These are phyloP conservation scores for Talaromyces sp. DNA, from an alignment of 2,329 filamentous ascomycete species.

Conservation along the genomic window DNA sequence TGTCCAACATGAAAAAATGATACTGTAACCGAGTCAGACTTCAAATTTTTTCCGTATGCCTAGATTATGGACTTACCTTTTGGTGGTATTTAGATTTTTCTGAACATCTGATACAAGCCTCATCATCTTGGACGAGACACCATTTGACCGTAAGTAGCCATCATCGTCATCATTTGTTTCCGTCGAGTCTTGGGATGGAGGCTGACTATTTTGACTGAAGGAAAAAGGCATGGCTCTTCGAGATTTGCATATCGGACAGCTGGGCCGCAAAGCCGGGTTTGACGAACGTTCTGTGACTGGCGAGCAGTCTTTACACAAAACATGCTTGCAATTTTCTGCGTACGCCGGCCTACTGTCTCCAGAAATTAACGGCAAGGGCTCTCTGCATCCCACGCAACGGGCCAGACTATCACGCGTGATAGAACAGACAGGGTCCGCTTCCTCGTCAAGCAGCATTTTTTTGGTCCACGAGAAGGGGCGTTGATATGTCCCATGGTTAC, in stretches of 20 bases:
- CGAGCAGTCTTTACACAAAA: slow-evolving; percentile 26
- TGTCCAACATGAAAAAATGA: slow-evolving; percentile 50
- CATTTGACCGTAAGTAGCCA: slow-evolving; percentile 25
- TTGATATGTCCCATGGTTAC: slow-evolving; percentile 52
- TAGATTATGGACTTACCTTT: slow-evolving; percentile 24
- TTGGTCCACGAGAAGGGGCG: slow-evolving; percentile 44
- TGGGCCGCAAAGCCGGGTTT: background rate
- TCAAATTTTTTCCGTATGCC: background rate
- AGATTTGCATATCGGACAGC: slow-evolving; percentile 21
- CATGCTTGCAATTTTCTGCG: slow-evolving; percentile 29
- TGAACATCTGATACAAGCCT: slow-evolving; percentile 32
- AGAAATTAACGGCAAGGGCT: slow-evolving; percentile 24
- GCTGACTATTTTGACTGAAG: slow-evolving; percentile 19
- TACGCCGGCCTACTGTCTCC: slow-evolving; percentile 23
- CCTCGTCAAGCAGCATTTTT: slow-evolving; percentile 34
- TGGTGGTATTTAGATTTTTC: slow-evolving; percentile 25
- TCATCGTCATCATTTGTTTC: background rate
- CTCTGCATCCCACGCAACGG: slow-evolving; percentile 32
- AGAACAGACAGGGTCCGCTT: slow-evolving; percentile 4
- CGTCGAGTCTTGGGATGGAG: background rate
- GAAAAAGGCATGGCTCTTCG: slow-evolving; percentile 20
- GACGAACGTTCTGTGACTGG: background rate
- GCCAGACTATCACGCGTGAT: slow-evolving; percentile 28
- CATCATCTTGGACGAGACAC: slow-evolving; percentile 35
- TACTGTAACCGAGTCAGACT: slow-evolving; percentile 29